These are phyloP conservation scores for Aspergillus aculeatinus DNA, from an alignment of 2,329 filamentous ascomycete species.

Conservation along the genomic window DNA sequence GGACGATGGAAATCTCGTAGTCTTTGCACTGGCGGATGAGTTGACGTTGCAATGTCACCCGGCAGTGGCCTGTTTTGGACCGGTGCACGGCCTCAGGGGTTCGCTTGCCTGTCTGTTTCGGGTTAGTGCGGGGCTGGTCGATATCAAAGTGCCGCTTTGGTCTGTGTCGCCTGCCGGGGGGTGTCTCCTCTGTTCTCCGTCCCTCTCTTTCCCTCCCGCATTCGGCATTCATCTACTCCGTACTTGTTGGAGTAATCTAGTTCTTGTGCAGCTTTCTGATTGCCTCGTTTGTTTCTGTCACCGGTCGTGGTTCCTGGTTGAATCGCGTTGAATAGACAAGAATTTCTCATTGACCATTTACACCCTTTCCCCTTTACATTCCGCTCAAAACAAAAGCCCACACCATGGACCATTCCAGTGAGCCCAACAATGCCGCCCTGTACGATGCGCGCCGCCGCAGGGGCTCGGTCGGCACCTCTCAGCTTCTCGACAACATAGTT, in stretches of 20 bases:
- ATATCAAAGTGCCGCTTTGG: constrained; percentile 41
- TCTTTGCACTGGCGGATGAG: constrained; percentile 40
- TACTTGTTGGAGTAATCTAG: constrained; percentile 7
- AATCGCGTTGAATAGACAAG: neutral
- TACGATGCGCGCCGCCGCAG: constrained; percentile 46
- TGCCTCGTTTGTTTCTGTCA: neutral
- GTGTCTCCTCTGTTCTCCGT: constrained; percentile 5
- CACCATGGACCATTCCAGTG: constrained; percentile 33
- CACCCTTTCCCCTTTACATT: constrained; percentile 5
- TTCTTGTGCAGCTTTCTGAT: neutral
- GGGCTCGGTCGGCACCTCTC: constrained; percentile 52
- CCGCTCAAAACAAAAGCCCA: constrained; percentile 27
- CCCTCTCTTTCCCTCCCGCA: neutral
- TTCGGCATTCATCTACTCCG: constrained; percentile 1
- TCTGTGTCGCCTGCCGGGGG: constrained; percentile 12
- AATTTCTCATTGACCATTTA: neutral
- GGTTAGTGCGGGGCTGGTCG: constrained; percentile 45
- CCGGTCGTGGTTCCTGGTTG: neutral
- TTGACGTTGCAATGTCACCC: constrained; percentile 47
- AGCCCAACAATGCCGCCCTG: constrained; percentile 47
- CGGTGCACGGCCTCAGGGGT: constrained; percentile 44
- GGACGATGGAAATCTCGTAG: constrained; percentile 32
- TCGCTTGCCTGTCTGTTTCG: constrained; percentile 40
- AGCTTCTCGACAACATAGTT: constrained; percentile 91
- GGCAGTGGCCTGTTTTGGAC: constrained; percentile 42